phyloP scores from a whole-genome alignment of 768 basidiomycete genomes.

The Mycena haematopus region DNA sequence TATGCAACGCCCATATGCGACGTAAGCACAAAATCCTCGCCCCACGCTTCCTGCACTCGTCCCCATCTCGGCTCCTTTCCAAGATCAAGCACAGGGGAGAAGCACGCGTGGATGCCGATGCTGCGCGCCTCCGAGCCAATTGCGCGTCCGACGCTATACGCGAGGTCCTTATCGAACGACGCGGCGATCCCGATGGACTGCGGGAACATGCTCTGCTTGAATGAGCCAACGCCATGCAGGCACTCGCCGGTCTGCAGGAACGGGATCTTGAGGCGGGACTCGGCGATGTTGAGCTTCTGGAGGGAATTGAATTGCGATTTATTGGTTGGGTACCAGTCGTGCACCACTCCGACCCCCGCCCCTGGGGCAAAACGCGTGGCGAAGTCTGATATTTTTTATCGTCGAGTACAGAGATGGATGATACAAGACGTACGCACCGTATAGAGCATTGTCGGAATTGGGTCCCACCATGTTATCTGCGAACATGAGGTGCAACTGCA shows the following conservation, averaged over 20 bases:
- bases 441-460: slow-evolving; percentile 27
- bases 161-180: slow-evolving; percentile 33
- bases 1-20: slow-evolving; percentile 35
- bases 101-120: slow-evolving; percentile 36
- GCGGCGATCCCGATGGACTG: slow-evolving; percentile 34
- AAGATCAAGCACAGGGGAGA: slow-evolving; percentile 35
- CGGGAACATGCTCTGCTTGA: slow-evolving; percentile 36
- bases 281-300: slow-evolving; percentile 31
- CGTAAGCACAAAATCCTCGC: slow-evolving; percentile 36
- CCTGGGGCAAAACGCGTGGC: slow-evolving; percentile 22
- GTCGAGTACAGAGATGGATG: too few relatives aligned
- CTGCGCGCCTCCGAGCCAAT: slow-evolving; percentile 34
- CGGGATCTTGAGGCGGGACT: slow-evolving; percentile 34
- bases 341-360: slow-evolving; percentile 26
- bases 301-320: slow-evolving; percentile 31
- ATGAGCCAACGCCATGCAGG: slow-evolving; percentile 36
- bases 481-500: slow-evolving; percentile 31
- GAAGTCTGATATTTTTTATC: slow-evolving; percentile 11
- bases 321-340: slow-evolving; percentile 33
- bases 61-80: slow-evolving; percentile 39
- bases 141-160: slow-evolving; percentile 33
- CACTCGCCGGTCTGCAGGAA: slow-evolving; percentile 36
- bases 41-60: slow-evolving; percentile 35
- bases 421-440: slow-evolving; percentile 16
- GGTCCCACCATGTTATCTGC: slow-evolving; percentile 29